Percentiles rank a stretch among this genome's conserved stretches.
phyloP scores from a whole-genome alignment of 257 asterid genomes.

The Solanum clarkiae region DNA sequence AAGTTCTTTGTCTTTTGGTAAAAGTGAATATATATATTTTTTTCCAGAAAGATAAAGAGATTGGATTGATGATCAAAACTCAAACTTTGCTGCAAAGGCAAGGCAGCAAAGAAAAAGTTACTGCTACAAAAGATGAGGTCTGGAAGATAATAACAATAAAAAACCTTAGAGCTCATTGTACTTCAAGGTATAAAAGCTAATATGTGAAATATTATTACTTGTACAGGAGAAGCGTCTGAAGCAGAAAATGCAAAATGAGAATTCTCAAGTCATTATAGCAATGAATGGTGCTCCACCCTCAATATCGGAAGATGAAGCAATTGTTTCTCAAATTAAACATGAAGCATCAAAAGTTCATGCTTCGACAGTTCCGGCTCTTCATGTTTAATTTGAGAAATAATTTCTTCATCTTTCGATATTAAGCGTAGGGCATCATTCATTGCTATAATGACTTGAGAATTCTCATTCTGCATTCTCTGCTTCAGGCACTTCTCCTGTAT shows the following conservation, averaged over 20 bases:
- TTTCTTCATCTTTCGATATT: conserved; percentile 42
- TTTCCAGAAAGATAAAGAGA: conserved; percentile 37
- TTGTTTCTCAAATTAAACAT: conserved; percentile 26
- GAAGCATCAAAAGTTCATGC: conserved; percentile 49
- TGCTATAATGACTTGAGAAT: conserved; percentile 36
- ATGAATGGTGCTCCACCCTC: conserved; percentile 35
- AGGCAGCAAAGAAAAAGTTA: conserved; percentile 45
- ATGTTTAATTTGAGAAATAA: conserved; percentile 28
- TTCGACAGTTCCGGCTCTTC: conserved; percentile 35
- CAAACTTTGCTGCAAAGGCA: conserved; percentile 27
- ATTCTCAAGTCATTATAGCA: no score
- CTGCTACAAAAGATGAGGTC: conserved; percentile 58
- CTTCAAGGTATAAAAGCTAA: neutral
- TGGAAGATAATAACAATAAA: neutral
- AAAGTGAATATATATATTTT: neutral
- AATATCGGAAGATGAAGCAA: conserved; percentile 43
- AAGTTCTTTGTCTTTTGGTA: neutral
- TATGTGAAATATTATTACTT: no score
- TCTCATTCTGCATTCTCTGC: conserved; percentile 39
- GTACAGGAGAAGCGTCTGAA: no score
- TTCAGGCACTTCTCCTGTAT: conserved; percentile 59
- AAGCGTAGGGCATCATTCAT: conserved; percentile 40
- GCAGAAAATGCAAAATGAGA: no score
- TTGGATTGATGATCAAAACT: conserved; percentile 56
- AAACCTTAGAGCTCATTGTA: neutral